phyloP scores from a whole-genome alignment of 257 asterid species.

The Linaria vulgaris region DNA sequence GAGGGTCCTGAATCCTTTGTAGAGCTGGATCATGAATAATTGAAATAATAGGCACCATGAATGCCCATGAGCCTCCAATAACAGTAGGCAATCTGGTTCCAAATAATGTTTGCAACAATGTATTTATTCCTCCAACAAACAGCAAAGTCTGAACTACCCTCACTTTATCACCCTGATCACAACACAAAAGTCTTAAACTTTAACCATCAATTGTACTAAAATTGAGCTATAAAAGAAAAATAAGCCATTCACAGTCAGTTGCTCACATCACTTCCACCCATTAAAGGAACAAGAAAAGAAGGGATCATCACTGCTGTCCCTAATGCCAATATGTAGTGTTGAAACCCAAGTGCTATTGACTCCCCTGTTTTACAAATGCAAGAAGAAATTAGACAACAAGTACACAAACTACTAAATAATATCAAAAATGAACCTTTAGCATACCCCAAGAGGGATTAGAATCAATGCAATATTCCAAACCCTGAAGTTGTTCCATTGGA shows the following conservation, averaged over 20 bases:
- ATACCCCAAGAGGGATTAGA: slow-evolving; percentile 98
- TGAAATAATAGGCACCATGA: slow-evolving; percentile 80
- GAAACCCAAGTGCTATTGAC: slow-evolving; percentile 86
- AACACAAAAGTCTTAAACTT: slow-evolving; percentile 3
- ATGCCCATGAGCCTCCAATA: slow-evolving; percentile 99
- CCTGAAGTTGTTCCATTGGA: slow-evolving; percentile 96
- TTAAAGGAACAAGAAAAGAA: slow-evolving; percentile 85
- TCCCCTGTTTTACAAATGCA: slow-evolving; percentile 60
- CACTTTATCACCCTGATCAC: slow-evolving; percentile 75
- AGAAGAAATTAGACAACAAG: slow-evolving; percentile 13
- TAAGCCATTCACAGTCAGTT: not conserved
- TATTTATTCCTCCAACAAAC: slow-evolving; percentile 85
- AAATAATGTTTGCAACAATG: slow-evolving; percentile 81
- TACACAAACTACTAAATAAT: not conserved
- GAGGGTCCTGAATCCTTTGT: slow-evolving; percentile 70
- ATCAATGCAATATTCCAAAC: slow-evolving; percentile 95
- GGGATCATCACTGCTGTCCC: slow-evolving; percentile 99
- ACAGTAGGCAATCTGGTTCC: slow-evolving; percentile 94
- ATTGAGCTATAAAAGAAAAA: too few species aligned
- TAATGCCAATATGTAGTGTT: slow-evolving; percentile 81
- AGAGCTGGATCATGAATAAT: slow-evolving; percentile 83
- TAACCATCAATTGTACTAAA: not conserved
- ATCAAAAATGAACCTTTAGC: not conserved
- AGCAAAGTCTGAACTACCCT: slow-evolving; percentile 90
- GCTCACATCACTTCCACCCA: slow-evolving; percentile 89